Percentiles rank a stretch among this genome's conserved stretches.
These are phyloP conservation scores for Entomortierella chlamydospora DNA, from an alignment of 192 early-diverging fungal species.

Conservation along the genomic window DNA sequence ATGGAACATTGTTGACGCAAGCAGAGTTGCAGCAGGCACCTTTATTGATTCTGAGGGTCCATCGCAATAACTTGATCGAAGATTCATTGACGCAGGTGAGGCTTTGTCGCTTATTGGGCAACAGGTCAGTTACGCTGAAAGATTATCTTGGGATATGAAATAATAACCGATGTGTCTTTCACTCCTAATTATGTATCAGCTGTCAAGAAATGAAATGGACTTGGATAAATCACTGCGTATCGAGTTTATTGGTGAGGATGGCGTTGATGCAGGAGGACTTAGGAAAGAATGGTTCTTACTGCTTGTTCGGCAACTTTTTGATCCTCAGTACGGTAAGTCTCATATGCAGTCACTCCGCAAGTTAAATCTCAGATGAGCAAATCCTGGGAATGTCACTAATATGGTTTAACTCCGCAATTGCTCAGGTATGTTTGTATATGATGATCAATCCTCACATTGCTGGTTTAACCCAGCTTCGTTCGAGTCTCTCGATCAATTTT, in stretches of 20 bases:
- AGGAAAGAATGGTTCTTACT: conserved; percentile 98
- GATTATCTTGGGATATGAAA: neutral
- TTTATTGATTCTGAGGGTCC: conserved; percentile 69
- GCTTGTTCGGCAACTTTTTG: conserved; percentile 91
- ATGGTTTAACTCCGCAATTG: conserved; percentile 47
- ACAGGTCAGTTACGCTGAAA: neutral
- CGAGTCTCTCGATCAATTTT: conserved; percentile 86
- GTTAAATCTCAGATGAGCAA: neutral
- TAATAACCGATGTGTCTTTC: neutral
- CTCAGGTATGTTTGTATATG: conserved; percentile 75
- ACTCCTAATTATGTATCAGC: conserved; percentile 25
- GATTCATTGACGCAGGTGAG: conserved; percentile 77
- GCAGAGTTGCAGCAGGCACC: conserved; percentile 57
- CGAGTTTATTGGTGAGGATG: conserved; percentile 94
- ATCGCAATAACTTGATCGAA: conserved; percentile 75
- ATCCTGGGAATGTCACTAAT: conserved; percentile 7
- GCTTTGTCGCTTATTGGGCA: neutral
- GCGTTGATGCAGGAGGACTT: conserved; percentile 95
- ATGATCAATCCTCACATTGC: conserved; percentile 70
- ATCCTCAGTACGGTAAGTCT: conserved; percentile 82
- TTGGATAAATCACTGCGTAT: conserved; percentile 93
- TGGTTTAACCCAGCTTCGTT: conserved; percentile 86
- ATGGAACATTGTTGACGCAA: conserved; percentile 24
- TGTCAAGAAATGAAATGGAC: conserved; percentile 81
- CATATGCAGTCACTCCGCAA: neutral